These are phyloP conservation scores for Xerocomellus intermedius DNA, from an alignment of 768 basidiomycete genomes.

Conservation along the genomic window DNA sequence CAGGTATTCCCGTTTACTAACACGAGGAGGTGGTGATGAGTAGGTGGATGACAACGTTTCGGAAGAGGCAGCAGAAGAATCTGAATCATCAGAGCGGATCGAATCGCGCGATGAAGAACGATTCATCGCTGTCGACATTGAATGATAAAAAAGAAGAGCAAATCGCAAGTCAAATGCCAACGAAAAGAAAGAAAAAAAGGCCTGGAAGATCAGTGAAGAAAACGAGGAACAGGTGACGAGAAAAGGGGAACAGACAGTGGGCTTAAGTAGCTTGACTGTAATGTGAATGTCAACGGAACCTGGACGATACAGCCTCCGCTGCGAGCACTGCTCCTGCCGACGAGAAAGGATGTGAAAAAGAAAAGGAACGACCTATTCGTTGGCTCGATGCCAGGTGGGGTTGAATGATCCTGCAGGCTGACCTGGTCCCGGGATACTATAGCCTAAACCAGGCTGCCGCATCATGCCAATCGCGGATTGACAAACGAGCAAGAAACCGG, in stretches of 20 bases:
- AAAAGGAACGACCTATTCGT: not conserved
- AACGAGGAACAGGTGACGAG: not conserved
- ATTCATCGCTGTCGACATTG: conserved; percentile 7
- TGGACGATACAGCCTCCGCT: conserved; percentile 10
- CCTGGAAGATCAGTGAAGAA: not conserved
- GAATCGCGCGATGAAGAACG: conserved; percentile 22
- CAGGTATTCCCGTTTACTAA: conserved; percentile 83
- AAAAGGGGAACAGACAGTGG: not conserved
- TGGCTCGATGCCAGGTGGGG: not conserved
- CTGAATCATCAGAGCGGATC: conserved; percentile 22
- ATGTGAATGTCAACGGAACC: not conserved
- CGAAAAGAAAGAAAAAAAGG: not conserved
- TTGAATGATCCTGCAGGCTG: conserved; percentile 5
- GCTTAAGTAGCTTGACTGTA: conserved; percentile 23
- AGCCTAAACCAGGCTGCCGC: conserved; percentile 4
- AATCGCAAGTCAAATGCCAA: not conserved
- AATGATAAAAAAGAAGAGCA: not conserved
- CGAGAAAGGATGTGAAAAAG: conserved; percentile 8
- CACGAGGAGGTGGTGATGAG: conserved; percentile 28
- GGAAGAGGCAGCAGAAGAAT: conserved; percentile 33
- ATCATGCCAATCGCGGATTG: conserved; percentile 12
- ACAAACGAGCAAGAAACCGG: conserved; percentile 12
- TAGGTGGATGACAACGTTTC: conserved; percentile 38
- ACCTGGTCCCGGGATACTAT: conserved; percentile 14
- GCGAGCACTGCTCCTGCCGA: conserved; percentile 14